phyloP scores from a whole-genome alignment of 805 yeast genomes.

The Candida pseudofarinosa region DNA sequence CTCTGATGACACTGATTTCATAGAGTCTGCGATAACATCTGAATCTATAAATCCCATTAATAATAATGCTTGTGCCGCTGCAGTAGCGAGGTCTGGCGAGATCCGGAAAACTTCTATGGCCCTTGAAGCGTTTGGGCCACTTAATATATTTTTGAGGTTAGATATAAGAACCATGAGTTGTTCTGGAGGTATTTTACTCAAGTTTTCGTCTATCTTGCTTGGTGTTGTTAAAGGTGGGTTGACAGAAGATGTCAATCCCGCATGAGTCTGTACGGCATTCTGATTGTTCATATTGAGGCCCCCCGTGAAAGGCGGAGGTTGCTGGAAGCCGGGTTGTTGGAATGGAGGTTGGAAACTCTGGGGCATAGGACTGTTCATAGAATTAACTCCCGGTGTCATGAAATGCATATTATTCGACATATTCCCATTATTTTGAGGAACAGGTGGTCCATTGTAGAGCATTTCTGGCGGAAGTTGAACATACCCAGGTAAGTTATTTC shows the following conservation, averaged over 20 bases:
- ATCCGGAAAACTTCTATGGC: constrained; percentile 51
- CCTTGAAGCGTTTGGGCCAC: constrained; percentile 46
- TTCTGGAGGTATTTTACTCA: constrained; percentile 65
- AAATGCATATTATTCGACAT: neutral
- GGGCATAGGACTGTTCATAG: neutral
- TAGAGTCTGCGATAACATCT: constrained; percentile 60
- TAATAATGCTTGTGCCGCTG: constrained; percentile 70
- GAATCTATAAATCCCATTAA: constrained; percentile 74
- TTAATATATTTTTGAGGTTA: constrained; percentile 55
- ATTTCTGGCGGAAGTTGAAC: constrained; percentile 56
- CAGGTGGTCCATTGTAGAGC: constrained; percentile 14
- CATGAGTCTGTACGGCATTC: constrained; percentile 46
- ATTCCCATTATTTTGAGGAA: constrained; percentile 6
- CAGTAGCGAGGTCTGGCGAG: constrained; percentile 55
- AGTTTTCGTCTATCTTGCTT: constrained; percentile 57
- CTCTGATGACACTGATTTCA: constrained; percentile 24
- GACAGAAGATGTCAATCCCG: constrained; percentile 44
- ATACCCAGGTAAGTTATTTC: constrained; percentile 49
- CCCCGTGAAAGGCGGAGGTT: neutral
- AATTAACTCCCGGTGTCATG: constrained; percentile 1
- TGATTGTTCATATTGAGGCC: constrained; percentile 2
- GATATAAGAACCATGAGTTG: constrained; percentile 66
- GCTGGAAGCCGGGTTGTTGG: constrained; percentile 1
- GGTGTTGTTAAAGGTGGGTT: constrained; percentile 44
- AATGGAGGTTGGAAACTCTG: constrained; percentile 1